These are phyloP conservation scores for Malus orientalis DNA, from an alignment of 306 rosid species.

Conservation along the genomic window DNA sequence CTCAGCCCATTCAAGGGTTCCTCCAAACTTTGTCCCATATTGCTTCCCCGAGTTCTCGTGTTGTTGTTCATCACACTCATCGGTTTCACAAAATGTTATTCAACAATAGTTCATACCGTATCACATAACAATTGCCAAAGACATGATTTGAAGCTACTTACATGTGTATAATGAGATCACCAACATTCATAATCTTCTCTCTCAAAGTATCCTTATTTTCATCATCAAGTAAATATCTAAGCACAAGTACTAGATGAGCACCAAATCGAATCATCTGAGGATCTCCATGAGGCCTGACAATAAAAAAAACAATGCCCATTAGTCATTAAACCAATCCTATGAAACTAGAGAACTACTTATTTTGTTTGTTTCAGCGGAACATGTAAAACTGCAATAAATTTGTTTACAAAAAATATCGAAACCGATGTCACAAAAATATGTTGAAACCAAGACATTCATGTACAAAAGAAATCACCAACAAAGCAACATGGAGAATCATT, in stretches of 20 bases:
- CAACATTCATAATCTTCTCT: conserved; percentile 76
- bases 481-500: neutral
- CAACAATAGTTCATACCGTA: neutral
- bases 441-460: neutral
- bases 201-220: conserved; percentile 65
- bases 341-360: conserved; percentile 1
- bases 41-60: neutral
- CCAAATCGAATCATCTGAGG: conserved; percentile 97
- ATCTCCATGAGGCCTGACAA: conserved; percentile 79
- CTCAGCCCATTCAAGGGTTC: neutral
- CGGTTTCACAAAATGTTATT: neutral
- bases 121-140: neutral
- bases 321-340: conserved; percentile 19
- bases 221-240: conserved; percentile 69
- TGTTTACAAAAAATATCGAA: neutral
- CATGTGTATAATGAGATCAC: conserved; percentile 93
- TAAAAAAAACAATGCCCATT: conserved; percentile 13
- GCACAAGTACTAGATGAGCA: conserved; percentile 96
- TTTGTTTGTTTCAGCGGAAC: neutral
- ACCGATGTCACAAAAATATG: neutral
- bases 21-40: neutral
- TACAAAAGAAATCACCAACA: neutral
- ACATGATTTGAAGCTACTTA: conserved; percentile 41
- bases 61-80: neutral
- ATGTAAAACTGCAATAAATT: neutral